Percentiles rank a stretch among this genome's conserved stretches.
These are phyloP conservation scores for Schoenoplectus tabernaemontani DNA, from an alignment of 202 grass and related monocot species.

Conservation along the genomic window DNA sequence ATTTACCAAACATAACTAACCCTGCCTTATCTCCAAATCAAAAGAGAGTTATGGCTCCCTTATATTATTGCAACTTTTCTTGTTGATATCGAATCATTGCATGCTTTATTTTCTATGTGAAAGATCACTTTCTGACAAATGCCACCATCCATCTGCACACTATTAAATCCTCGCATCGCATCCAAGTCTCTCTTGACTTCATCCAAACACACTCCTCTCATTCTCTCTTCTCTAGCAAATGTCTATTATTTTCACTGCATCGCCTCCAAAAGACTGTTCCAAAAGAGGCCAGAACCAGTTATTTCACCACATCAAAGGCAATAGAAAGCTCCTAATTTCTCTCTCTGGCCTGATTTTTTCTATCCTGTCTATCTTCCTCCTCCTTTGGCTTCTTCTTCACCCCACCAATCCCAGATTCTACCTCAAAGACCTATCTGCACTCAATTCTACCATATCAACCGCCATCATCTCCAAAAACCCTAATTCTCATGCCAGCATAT, in stretches of 20 bases:
- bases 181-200: background rate
- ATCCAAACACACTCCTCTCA: background rate
- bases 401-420: constrained; percentile 50
- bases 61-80: background rate
- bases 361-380: constrained; percentile 28
- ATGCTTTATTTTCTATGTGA: constrained; percentile 4
- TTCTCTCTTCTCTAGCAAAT: background rate
- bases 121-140: background rate
- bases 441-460: constrained; percentile 26
- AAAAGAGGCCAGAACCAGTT: constrained; percentile 21
- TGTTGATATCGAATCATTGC: constrained; percentile 2
- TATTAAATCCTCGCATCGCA: background rate
- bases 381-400: constrained; percentile 66
- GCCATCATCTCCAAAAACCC: constrained; percentile 56
- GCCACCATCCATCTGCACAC: constrained; percentile 6
- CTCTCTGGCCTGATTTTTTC: constrained; percentile 25
- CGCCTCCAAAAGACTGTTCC: constrained; percentile 65
- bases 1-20: constrained; percentile 1
- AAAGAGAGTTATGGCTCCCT: background rate
- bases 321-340: constrained; percentile 23
- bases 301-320: background rate
- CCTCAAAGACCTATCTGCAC: constrained; percentile 21
- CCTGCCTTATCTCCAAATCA: background rate
- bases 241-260: constrained; percentile 14
- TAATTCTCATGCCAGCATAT: constrained; percentile 47